These are phyloP conservation scores for Pilobolus umbonatus DNA, from an alignment of 192 early-diverging fungal genomes.

Conservation along the genomic window DNA sequence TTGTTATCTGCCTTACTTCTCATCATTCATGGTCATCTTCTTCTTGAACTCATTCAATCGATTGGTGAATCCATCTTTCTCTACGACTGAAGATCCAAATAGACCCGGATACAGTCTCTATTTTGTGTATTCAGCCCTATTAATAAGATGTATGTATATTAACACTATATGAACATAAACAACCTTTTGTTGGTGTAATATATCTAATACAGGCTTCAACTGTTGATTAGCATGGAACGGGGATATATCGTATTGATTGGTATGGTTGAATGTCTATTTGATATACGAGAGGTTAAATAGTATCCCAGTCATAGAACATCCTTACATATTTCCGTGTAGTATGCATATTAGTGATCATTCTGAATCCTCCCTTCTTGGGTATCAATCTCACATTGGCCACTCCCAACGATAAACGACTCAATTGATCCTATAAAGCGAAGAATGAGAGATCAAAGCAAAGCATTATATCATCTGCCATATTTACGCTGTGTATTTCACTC, in stretches of 20 bases:
- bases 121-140: background rate
- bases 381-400: background rate
- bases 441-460: conserved; percentile 3
- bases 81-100: background rate
- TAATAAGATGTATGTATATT: background rate
- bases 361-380: background rate
- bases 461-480: too few relatives aligned
- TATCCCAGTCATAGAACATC: background rate
- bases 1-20: background rate
- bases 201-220: background rate
- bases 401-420: background rate
- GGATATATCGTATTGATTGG: background rate
- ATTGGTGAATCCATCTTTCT: background rate
- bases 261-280: background rate
- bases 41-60: conserved; percentile 3
- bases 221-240: background rate
- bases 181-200: background rate
- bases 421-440: background rate
- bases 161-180: background rate
- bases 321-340: background rate
- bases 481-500: too few relatives aligned
- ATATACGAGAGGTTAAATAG: background rate
- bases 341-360: background rate
- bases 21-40: background rate
- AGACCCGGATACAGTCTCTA: background rate